A percentile compares a stretch with the other conserved stretches of the same genome.
phyloP scores from a whole-genome alignment of 306 rosid genomes.

The Vigna unguiculata region DNA sequence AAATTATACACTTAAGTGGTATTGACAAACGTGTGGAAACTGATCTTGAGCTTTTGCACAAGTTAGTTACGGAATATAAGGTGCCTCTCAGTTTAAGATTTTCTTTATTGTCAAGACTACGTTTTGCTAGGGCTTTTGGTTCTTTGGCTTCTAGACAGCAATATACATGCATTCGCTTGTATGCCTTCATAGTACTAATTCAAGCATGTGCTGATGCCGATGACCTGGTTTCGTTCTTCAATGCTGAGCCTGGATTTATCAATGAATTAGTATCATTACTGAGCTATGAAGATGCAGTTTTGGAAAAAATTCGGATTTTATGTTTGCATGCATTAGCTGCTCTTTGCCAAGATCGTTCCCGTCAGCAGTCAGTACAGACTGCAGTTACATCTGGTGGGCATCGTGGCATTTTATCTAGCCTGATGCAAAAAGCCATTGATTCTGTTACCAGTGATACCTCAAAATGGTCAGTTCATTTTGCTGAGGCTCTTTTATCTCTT shows the following conservation, averaged over 20 bases:
- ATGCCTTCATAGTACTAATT: conserved; percentile 92
- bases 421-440: conserved; percentile 94
- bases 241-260: conserved; percentile 96
- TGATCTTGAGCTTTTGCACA: conserved; percentile 83
- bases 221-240: conserved; percentile 85
- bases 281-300: conserved; percentile 86
- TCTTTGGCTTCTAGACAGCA: conserved; percentile 83
- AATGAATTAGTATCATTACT: conserved; percentile 85
- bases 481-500: conserved; percentile 90
- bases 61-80: conserved; percentile 75
- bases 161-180: conserved; percentile 89
- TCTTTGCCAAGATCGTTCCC: conserved; percentile 92
- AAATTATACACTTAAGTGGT: conserved; percentile 74
- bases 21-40: conserved; percentile 69
- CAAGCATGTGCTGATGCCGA: conserved; percentile 90
- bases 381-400: conserved; percentile 98
- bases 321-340: conserved; percentile 92
- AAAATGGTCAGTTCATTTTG: conserved; percentile 84
- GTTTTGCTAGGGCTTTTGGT: conserved; percentile 95
- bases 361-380: conserved; percentile 79
- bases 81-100: conserved; percentile 84
- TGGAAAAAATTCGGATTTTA: conserved; percentile 79
- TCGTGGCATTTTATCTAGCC: conserved; percentile 93
- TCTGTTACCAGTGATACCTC: conserved; percentile 72
- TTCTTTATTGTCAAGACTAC: conserved; percentile 90